Percentiles rank a stretch among this genome's conserved stretches.
phyloP scores from a whole-genome alignment of 768 basidiomycete species.

The Termitomyces sp. region DNA sequence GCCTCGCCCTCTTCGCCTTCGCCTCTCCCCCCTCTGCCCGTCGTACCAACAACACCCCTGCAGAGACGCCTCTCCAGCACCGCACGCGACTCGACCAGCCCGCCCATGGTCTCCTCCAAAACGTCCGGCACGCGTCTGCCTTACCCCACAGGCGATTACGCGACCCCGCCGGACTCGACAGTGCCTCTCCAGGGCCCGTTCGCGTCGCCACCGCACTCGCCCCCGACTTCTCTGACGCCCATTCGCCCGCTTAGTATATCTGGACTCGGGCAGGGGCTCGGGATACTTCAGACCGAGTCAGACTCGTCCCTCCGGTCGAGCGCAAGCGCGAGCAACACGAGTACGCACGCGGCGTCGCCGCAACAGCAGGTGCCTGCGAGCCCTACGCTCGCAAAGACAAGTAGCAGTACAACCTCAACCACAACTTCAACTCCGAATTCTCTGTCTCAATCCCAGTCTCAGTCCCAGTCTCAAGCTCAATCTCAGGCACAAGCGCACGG shows the following conservation, averaged over 20 bases:
- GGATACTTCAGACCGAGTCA: constrained; percentile 21
- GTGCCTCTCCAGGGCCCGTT: constrained; percentile 29
- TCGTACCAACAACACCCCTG: constrained; percentile 24
- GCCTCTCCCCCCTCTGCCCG: not conserved
- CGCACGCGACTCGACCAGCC: constrained; percentile 63
- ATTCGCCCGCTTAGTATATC: constrained; percentile 48
- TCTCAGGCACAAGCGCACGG: constrained; percentile 14
- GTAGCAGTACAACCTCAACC: not conserved
- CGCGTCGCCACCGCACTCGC: constrained; percentile 36
- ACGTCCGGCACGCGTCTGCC: constrained; percentile 58
- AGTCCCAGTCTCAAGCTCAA: not conserved
- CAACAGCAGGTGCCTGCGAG: constrained; percentile 4
- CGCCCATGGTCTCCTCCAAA: constrained; percentile 46
- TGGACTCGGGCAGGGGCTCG: constrained; percentile 23
- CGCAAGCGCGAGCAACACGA: too few species aligned
- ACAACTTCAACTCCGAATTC: not conserved
- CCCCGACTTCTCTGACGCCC: constrained; percentile 48
- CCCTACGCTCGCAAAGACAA: not conserved
- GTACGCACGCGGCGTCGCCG: constrained; percentile 16
- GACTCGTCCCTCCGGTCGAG: constrained; percentile 21
- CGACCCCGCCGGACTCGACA: constrained; percentile 53
- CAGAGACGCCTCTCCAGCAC: constrained; percentile 37
- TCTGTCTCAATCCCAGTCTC: not conserved
- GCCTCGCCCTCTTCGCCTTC: constrained; percentile 21
- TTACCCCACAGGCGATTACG: constrained; percentile 82